phyloP scores from a whole-genome alignment of 192 early-diverging fungal species.

The Coemansia sp. region DNA sequence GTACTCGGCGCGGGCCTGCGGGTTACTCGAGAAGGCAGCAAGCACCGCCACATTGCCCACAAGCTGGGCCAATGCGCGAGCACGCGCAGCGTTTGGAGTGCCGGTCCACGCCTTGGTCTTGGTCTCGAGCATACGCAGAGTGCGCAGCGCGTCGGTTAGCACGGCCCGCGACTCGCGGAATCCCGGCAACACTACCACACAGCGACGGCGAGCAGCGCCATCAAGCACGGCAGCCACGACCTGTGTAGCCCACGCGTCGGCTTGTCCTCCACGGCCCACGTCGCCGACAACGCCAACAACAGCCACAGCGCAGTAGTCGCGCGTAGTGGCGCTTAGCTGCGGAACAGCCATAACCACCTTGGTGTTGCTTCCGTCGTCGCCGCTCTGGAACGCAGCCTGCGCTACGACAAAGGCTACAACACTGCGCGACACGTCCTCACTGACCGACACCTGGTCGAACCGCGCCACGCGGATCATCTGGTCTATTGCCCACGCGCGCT shows the following conservation, averaged over 20 bases:
- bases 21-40: conserved; percentile 60
- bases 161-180: conserved; percentile 14
- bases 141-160: conserved; percentile 17
- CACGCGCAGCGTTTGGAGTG: conserved; percentile 23
- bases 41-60: conserved; percentile 38
- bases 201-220: conserved; percentile 12
- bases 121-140: conserved; percentile 20
- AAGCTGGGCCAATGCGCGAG: conserved; percentile 39
- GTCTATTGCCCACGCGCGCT: conserved; percentile 79
- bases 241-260: conserved; percentile 28
- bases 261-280: conserved; percentile 39
- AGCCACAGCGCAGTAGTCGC: conserved; percentile 63
- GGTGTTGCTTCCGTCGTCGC: conserved; percentile 43
- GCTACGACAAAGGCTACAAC: conserved; percentile 72
- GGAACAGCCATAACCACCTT: conserved; percentile 57
- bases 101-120: neutral
- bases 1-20: conserved; percentile 63
- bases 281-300: conserved; percentile 74
- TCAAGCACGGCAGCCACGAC: conserved; percentile 28
- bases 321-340: conserved; percentile 59
- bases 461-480: conserved; percentile 79
- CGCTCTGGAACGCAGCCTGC: conserved; percentile 70
- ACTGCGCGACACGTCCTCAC: conserved; percentile 69
- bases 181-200: conserved; percentile 15
- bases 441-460: conserved; percentile 73